Base-by-base conservation (phyloP, 2,329 filamentous ascomycete species). In the Aspergillus pseudonomiae region DNA sequence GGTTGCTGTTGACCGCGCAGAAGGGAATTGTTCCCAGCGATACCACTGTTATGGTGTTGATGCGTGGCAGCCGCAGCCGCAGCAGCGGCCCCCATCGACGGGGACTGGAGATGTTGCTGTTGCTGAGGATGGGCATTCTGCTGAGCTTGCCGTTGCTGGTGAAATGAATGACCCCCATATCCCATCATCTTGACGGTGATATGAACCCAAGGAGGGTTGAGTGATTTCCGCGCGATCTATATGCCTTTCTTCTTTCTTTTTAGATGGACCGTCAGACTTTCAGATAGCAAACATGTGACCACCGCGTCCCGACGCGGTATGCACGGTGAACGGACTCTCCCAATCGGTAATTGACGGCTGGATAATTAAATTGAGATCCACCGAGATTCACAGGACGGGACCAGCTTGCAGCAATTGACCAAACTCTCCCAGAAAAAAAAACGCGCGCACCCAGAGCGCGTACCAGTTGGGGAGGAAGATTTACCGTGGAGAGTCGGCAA, bases 101-200 rank as follows among this genome's bases (percentile, higher is more conserved):
- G 74, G 10, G 74, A 76, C 36, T 74, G 74, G 46, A 73, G 65
- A 58, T 73, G 70, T 48, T 73, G 74, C 21, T 71, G 73, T 55
- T 69, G 70, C 28, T 70, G 70, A 12, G 68, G 65, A 45, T 69
- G 70, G 1, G 67, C 67, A 60, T 68, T 67, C 36, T 70, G 71
- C 53, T 71, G 73, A 11, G 63, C 55, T 55, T 73, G 72, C 41
- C 64, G 66, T 34, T 72, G 70, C 48, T 70, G 68, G 59, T 74
- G 69, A 58, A 73, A 75, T 26, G 69, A 65, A 60, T 73, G 73
- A 60, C 74, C 73, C 59, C 73, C 73, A 68, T 75, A 77, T 59
- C 71, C 72, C 74, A 77, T 77, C 75, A 77, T 77, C 57, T 72
- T 76, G 53, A 41, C 41, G 48, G 16, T 32, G 9, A 24, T 32